Conservation (phyloP, 208 protist species). For the Balamuthia mandrillaris region DNA sequence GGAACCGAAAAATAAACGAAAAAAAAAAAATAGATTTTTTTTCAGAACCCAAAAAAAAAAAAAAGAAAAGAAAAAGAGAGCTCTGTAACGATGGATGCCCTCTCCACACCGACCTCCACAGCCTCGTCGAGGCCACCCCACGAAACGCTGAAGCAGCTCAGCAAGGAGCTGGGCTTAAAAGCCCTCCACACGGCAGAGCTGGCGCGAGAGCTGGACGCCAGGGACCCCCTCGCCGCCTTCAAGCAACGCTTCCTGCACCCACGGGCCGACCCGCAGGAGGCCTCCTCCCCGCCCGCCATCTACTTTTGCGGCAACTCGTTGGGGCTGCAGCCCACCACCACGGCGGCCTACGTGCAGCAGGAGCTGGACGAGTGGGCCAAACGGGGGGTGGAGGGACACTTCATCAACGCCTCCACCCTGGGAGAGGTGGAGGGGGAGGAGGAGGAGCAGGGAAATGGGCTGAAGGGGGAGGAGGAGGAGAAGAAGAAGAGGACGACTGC, state of each 20-base stretch:
- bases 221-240: constrained; percentile 72
- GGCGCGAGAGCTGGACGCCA: constrained; percentile 71
- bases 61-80: too few relatives aligned
- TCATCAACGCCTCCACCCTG: neutral
- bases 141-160: neutral
- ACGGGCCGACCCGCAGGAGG: neutral
- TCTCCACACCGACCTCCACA: too few relatives aligned
- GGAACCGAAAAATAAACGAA: too few relatives aligned
- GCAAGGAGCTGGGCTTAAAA: neutral
- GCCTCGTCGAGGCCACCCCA: too few relatives aligned
- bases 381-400: constrained; percentile 61
- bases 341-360: constrained; percentile 66
- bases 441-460: too few relatives aligned
- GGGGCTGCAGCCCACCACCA: constrained; percentile 80
- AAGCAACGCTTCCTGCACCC: constrained; percentile 71
- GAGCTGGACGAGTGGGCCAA: constrained; percentile 86
- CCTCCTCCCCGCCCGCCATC: constrained; percentile 27
- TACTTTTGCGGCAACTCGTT: constrained; percentile 86
- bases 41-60: too few relatives aligned
- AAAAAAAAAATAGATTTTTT: too few relatives aligned
- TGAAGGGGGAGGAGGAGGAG: too few relatives aligned
- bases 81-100: too few relatives aligned
- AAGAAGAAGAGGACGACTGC: too few relatives aligned
- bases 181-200: constrained; percentile 66
- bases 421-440: neutral